Percentiles rank a stretch among this genome's conserved stretches.
phyloP scores from a whole-genome alignment of 768 basidiomycete genomes.

The Suillus sp. region DNA sequence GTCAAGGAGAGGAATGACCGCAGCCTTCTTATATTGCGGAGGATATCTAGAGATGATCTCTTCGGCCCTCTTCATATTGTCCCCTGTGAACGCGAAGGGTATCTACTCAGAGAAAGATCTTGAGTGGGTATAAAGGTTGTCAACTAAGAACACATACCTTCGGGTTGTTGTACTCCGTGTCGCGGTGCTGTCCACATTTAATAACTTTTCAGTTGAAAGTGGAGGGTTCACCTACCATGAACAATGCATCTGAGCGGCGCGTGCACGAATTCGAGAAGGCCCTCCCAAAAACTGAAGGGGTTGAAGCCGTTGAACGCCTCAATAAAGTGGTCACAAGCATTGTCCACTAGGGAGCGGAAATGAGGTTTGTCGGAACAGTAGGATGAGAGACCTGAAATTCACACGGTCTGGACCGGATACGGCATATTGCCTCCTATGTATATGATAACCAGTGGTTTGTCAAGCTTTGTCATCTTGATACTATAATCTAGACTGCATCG shows the following conservation, averaged over 20 bases:
- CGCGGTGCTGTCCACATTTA: conserved; percentile 71
- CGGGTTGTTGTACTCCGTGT: conserved; percentile 93
- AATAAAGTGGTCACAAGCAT: conserved; percentile 28
- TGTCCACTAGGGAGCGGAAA: conserved; percentile 11
- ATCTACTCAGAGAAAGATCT: conserved; percentile 52
- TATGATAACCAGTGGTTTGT: not conserved
- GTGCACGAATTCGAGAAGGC: conserved; percentile 41
- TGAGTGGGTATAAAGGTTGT: not conserved
- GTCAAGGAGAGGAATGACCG: conserved; percentile 94
- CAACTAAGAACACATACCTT: conserved; percentile 48
- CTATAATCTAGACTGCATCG: not conserved
- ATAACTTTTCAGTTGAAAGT: conserved; percentile 16
- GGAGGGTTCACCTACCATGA: conserved; percentile 62
- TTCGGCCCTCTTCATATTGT: conserved; percentile 82
- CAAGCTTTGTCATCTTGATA: not conserved
- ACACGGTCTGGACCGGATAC: conserved; percentile 5
- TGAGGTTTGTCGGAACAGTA: conserved; percentile 3
- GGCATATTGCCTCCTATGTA: conserved; percentile 6
- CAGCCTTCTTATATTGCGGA: conserved; percentile 98
- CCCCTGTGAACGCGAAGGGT: conserved; percentile 80
- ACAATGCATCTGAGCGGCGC: conserved; percentile 79
- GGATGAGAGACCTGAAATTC: conserved; percentile 9
- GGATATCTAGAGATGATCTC: conserved; percentile 95
- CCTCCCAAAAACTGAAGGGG: conserved; percentile 24
- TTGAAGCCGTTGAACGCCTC: conserved; percentile 18